Evolutionary conservation across 768 basidiomycete genomes (phyloP).

Genomic region (Trametes cinnabarina): DNA sequence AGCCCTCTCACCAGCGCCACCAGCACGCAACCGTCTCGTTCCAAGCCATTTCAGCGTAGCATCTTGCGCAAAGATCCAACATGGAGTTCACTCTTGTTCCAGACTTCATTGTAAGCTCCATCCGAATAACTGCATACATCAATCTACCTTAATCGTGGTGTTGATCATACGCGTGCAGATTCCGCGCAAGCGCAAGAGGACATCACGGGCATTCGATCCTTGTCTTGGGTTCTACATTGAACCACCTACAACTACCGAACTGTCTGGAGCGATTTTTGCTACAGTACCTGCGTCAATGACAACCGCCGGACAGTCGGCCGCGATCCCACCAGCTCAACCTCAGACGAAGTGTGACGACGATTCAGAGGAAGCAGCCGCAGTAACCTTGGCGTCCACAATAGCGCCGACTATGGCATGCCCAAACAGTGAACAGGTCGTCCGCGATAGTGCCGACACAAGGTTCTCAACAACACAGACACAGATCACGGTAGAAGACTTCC

Average conservation of each 20-base stretch:
- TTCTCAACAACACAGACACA: background rate
- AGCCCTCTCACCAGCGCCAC: background rate
- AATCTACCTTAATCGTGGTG: no score
- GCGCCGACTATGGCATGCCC: no score
- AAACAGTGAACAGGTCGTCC: background rate
- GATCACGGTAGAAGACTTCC: slow-evolving; percentile 67
- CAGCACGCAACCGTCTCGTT: no score
- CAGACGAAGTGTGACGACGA: no score
- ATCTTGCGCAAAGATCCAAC: background rate
- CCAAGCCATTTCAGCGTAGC: no score
- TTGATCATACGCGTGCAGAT: background rate
- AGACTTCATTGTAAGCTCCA: slow-evolving; percentile 5
- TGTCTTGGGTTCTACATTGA: slow-evolving; percentile 8
- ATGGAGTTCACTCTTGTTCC: background rate
- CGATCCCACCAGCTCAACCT: no score
- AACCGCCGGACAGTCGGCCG: no score
- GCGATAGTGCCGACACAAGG: background rate
- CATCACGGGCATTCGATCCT: background rate
- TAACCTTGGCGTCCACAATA: no score
- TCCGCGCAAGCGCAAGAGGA: slow-evolving; percentile 1
- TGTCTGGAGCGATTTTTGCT: no score
- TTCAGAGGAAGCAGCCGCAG: no score
- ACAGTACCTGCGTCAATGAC: no score
- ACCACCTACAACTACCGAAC: background rate
- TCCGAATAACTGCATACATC: background rate